A percentile compares a stretch with the other conserved stretches of the same genome.
phyloP scores from a whole-genome alignment of 768 basidiomycete genomes.

The Clavulina sp. region DNA sequence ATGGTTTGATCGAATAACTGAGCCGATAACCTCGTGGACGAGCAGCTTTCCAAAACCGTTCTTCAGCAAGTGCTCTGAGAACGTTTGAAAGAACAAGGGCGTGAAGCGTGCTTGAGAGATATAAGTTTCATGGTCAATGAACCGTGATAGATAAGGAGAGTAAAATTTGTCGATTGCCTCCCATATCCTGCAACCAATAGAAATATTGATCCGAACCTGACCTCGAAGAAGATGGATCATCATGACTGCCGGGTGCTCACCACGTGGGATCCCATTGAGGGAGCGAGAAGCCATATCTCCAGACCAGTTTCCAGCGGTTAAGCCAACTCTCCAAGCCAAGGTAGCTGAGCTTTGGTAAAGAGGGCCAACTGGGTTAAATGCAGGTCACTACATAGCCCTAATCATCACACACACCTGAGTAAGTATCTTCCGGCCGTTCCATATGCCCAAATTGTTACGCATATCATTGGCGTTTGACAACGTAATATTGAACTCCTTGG shows the following conservation, averaged over 20 bases:
- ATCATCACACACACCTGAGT: background rate
- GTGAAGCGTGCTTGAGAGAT: conserved; percentile 22
- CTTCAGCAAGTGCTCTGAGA: conserved; percentile 35
- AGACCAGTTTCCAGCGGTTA: background rate
- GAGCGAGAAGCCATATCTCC: background rate
- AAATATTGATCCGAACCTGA: conserved; percentile 5
- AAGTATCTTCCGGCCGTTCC: background rate
- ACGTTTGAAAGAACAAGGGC: conserved; percentile 30
- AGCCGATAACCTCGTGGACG: conserved; percentile 58
- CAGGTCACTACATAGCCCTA: too few species aligned
- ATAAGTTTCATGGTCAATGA: conserved; percentile 49
- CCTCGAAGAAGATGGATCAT: conserved; percentile 9
- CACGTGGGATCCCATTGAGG: background rate
- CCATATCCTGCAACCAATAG: conserved; percentile 39
- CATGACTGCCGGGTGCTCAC: background rate
- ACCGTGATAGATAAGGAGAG: conserved; percentile 29
- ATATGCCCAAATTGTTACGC: background rate
- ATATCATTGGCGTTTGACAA: background rate
- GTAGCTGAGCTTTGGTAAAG: background rate
- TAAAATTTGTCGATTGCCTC: conserved; percentile 41
- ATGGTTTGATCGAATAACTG: conserved; percentile 69
- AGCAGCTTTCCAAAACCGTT: conserved; percentile 41
- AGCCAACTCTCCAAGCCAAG: background rate
- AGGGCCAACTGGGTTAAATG: background rate
- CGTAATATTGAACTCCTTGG: background rate